These are phyloP conservation scores for Fraxinus latifolia DNA, from an alignment of 305 asterid species.

Conservation along the genomic window DNA sequence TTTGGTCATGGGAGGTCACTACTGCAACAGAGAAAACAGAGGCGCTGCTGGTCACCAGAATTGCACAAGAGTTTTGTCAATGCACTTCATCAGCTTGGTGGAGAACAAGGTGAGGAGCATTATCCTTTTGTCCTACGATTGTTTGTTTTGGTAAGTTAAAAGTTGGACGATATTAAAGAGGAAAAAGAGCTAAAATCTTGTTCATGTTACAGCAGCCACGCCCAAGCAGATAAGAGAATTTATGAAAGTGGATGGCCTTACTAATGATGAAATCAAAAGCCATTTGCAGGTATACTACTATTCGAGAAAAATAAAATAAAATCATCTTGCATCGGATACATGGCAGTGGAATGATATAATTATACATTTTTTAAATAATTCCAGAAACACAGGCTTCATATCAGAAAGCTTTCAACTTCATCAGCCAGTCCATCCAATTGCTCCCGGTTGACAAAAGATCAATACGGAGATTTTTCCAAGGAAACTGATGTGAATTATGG, in stretches of 20 bases:
- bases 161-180: neutral
- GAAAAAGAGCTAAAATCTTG: neutral
- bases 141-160: neutral
- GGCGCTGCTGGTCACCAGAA: slow-evolving; percentile 48
- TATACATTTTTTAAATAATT: neutral
- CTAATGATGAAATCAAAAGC: slow-evolving; percentile 50
- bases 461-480: neutral
- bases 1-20: neutral
- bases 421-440: neutral
- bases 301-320: neutral
- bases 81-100: slow-evolving; percentile 42
- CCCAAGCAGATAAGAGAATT: slow-evolving; percentile 44
- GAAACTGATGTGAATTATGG: slow-evolving; percentile 13
- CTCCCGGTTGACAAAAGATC: slow-evolving; percentile 12
- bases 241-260: slow-evolving; percentile 46
- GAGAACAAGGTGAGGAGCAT: slow-evolving; percentile 31
- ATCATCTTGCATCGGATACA: neutral
- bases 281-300: slow-evolving; percentile 40
- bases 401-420: slow-evolving; percentile 24
- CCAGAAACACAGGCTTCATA: slow-evolving; percentile 42
- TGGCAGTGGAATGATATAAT: neutral
- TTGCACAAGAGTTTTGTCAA: slow-evolving; percentile 33
- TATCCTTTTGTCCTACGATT: neutral
- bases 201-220: slow-evolving; percentile 35
- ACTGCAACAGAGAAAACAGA: slow-evolving; percentile 26